These are phyloP conservation scores for Excoecaria cochinchinensis DNA, from an alignment of 345 rosid genomes.

Conservation along the genomic window DNA sequence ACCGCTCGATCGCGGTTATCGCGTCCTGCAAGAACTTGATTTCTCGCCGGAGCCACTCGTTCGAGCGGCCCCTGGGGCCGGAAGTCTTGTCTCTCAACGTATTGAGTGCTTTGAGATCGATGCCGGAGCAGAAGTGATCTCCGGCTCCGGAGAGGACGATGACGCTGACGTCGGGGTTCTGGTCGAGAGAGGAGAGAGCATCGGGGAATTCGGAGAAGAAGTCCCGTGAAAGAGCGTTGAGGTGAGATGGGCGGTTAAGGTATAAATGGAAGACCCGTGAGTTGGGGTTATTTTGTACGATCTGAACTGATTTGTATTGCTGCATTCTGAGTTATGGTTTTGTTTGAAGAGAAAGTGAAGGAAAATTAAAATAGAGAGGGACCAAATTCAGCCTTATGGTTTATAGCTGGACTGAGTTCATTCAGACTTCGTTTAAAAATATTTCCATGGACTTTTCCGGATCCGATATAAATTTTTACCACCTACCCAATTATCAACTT, in stretches of 20 bases:
- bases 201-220: slow-evolving; percentile 67
- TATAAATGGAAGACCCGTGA: slow-evolving; percentile 52
- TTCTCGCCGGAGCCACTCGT: slow-evolving; percentile 52
- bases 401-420: too few relatives aligned
- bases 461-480: too few relatives aligned
- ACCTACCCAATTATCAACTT: too few relatives aligned
- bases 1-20: slow-evolving; percentile 67
- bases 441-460: too few relatives aligned
- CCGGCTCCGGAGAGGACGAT: slow-evolving; percentile 67
- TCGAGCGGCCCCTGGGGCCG: slow-evolving; percentile 49
- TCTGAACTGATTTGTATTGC: slow-evolving; percentile 48
- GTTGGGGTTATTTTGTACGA: slow-evolving; percentile 32
- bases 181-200: slow-evolving; percentile 62
- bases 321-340: slow-evolving; percentile 16
- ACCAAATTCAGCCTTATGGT: too few relatives aligned
- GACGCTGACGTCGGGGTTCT: slow-evolving; percentile 49
- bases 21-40: slow-evolving; percentile 68
- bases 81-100: slow-evolving; percentile 15
- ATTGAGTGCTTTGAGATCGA: slow-evolving; percentile 52
- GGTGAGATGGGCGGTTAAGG: slow-evolving; percentile 57
- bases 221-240: slow-evolving; percentile 64
- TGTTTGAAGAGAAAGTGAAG: background rate
- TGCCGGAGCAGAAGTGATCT: slow-evolving; percentile 76
- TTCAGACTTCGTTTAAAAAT: too few relatives aligned
- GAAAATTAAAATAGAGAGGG: background rate